Evolutionary conservation across 495 filamentous ascomycete genomes (phyloP), one percentile per base, ranked within the genome.

Genomic region (Trichocladium antarcticum): DNA sequence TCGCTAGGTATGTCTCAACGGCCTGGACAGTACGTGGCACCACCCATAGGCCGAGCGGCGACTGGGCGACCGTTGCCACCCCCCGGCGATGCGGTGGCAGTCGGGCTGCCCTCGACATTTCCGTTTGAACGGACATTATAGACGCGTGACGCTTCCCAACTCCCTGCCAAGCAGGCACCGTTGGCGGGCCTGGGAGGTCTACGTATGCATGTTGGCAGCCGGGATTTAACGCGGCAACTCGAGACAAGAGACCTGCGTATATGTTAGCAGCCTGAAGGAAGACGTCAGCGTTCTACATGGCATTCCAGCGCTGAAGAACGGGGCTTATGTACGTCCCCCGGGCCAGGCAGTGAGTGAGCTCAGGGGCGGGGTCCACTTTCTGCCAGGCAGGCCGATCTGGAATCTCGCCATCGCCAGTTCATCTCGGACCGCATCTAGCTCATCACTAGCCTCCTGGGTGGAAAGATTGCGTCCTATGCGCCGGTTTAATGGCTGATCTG

Each of bases 121-220:
- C 16, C 16, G 27, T 38, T 42, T 28, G 29, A 36, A 47, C 34
- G 36, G 24, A 12, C 11, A 39, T 36, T 28, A 37, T n/a, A 29
- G 27, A 34, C 20, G 17, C 12, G 15, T 0, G 19, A 16, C 16
- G 10, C 19, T 7, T 22, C 20, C 21, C 39, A 46, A 17, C 38
- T 21, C 34, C 47, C 37, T 37, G 54, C 60, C 60, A 62, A 62
- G 60, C 60, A 62, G 60, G 60, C 59, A 56, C 41, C 57, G 34
- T 16, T 32, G 16, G 16, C 20, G n/a, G 41, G 37, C 46, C 19
- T 17, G 34, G 1, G 34, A 43, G 43, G 50, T 38, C 19, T 42
- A 53, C 50, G 50, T 54, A 49, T 36, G 51, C 41, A 37, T 45
- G 15, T 40, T 27, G 14, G 45, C 17, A 35, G n/a, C 15, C 10